Conservation (phyloP, 495 filamentous ascomycete genomes). For the Mytilinidion resinicola region DNA sequence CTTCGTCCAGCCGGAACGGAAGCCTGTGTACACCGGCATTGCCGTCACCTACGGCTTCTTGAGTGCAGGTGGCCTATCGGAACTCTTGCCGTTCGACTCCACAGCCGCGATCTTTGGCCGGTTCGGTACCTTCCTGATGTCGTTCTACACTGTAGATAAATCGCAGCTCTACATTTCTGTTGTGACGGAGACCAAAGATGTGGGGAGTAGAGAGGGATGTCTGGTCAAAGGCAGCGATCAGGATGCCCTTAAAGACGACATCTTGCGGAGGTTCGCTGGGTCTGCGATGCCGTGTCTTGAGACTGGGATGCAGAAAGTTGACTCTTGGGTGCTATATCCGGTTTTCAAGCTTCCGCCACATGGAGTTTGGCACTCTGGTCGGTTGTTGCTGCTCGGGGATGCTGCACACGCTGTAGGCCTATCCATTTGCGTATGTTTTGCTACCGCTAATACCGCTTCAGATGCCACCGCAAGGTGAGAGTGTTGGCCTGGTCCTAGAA, state of each 20-base stretch:
- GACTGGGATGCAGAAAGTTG: background rate
- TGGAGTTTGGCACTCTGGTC: conserved; percentile 13
- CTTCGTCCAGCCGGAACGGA: conserved; percentile 19
- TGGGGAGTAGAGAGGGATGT: conserved; percentile 21
- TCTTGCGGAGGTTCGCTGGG: conserved; percentile 10
- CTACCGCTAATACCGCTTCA: background rate
- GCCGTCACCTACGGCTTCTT: conserved; percentile 14
- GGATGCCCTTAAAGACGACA: conserved; percentile 11
- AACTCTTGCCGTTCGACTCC: conserved; percentile 10
- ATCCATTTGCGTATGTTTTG: background rate
- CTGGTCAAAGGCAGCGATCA: conserved; percentile 10
- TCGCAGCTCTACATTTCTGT: conserved; percentile 12
- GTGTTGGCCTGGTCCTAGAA: conserved; percentile 18
- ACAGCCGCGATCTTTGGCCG: conserved; percentile 9
- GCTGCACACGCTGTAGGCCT: conserved; percentile 21
- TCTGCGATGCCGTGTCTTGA: conserved; percentile 10
- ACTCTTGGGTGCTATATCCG: conserved; percentile 14
- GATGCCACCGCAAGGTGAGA: conserved; percentile 26
- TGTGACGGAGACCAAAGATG: conserved; percentile 13
- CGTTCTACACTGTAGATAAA: conserved; percentile 4
- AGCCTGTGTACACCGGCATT: conserved; percentile 16
- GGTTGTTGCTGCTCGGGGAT: conserved; percentile 19
- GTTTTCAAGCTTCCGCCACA: conserved; percentile 12
- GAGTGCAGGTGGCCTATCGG: background rate
- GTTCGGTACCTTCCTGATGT: conserved; percentile 10